Evolutionary conservation across 139 green algal genomes (phyloP), one percentile per base, ranked within the genome.

Genomic region (Diplosphaera chodatii): DNA sequence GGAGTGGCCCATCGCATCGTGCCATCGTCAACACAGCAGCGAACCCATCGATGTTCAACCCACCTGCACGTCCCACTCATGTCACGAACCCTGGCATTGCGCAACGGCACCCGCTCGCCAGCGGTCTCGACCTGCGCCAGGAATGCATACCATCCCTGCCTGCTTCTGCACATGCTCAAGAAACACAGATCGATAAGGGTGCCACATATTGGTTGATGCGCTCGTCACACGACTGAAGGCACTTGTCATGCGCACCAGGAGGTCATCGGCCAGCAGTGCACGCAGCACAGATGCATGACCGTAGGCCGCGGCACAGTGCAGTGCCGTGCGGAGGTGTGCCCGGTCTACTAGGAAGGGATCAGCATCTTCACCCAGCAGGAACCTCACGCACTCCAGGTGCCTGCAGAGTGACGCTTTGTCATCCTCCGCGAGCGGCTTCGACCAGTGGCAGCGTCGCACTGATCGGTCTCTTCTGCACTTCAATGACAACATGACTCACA

Each of bases 241-340:
- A n/a, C n/a, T n/a, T n/a, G n/a, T n/a, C n/a, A n/a, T n/a, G 28
- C 79, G 40, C 20, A 84, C 66, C 28, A 32, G 21, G 4, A 73
- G 48, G 16, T 65, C 55, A 16, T 85, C 83, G 31, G 30, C 63
- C 32, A 77, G 73, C 66, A 88, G 78, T 15, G 73, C 27, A 28
- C 59, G 69, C 32, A 88, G 65, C 29, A 74, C 74, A 31, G 68
- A 55, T 20, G 56, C 62, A 27, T 77, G 73, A 29, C 78, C 77
- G 16, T 67, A 72, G 31, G 70, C 62, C 41, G 81, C 80, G 0
- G 83, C 83, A 40, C 88, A 81, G 66, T 88, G 83, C 25, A 88
- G 70, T 32, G 72, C 77, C 29, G 67, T 78, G 64, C 83, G 70
- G 0, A 63, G 66, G 59, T 83, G 69, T 1, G 59, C 41, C 41